Base-by-base conservation (phyloP, 129 eudicot species). In the Lactuca saligna region DNA sequence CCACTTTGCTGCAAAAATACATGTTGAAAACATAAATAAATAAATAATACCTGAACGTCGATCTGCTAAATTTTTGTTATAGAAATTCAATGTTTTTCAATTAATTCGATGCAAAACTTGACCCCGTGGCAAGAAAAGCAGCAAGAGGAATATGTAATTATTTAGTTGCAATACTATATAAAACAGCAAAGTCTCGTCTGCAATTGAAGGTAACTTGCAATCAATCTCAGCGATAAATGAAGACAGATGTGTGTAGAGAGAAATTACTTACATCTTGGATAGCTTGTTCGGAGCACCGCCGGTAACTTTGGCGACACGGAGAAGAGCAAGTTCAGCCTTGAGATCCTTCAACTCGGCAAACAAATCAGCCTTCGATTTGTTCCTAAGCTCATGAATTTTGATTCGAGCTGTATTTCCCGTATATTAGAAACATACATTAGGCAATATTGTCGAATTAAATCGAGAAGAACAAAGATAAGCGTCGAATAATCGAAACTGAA, bases 231-330 rank as follows among this genome's bases (percentile, higher is more conserved):
- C 12, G 6, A 66, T 8, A 50, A 48, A 2, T 7, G 14, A 8
- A 33, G 14, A 10, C 1, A 44, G 0, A 39, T 1, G 20, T 0
- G 55, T 8, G 3, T 1, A 42, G 16, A 53, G 16, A 72, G 8
- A 54, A 17, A 20, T 39, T 65, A 84, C 89, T 39, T 65, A 84
- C 89, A 85, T 82, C 75, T 82, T 85, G 53, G 92, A 88, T 61
- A 88, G 89, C 77, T 88, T 88, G 82, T 88, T 88, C 6, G 92
- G 82, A 4, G 96, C 91, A 51, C 96, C 96, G 17, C 91, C 91
- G 60, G 96, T 88, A 68, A 86, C 92, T 78, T 88, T 88, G 17
- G 92, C 92, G 12, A 88, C 92, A 38, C 87, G 86, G 38, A 88
- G 91, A 61, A 83, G 80, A 39, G 91, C 78, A 17, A 88, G 87